Evolutionary conservation across 441 rosid species (phyloP), one percentile per base, ranked within the genome.

Genomic region (Pelargonium exstipulatum): DNA sequence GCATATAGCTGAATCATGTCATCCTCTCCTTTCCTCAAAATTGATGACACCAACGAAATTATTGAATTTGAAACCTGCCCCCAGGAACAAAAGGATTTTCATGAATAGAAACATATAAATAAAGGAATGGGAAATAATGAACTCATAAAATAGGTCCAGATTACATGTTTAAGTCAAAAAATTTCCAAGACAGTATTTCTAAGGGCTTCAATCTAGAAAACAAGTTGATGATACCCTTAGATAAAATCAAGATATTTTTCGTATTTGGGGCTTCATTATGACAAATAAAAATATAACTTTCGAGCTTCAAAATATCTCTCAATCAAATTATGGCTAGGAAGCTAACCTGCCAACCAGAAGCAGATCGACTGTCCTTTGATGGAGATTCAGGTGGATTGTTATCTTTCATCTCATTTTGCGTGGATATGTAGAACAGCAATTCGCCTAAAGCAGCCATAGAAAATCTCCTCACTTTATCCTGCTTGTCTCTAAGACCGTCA

Each of bases 381-480:
- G 96, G 96, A 74, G 93, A 88, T 77, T 94, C 96, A 29, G 74
- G 74, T 45, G 88, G 91, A 79, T 81, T 82, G 62, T 62, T 85
- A 58, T 90, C 96, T 77, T 75, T 87, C 61, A 18, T 76, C 29
- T 95, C 97, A 73, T 80, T 90, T 81, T 88, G 99, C 9, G 97
- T 90, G 77, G 99, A 91, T 72, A 95, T 85, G 76, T 95, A 95
- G 83, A 91, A 95, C 65, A 95, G 79, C 83, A 95, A 73, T 80
- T 95, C 99, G 58, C 99, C 99, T 77, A 95, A 79, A 81, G 99
- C 97, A 48, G 96, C 99, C 99, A 95, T 90, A 14, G 88, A 90
- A 75, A 91, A 91, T 77, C 97, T 83, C 80, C 99, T 87, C 65
- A 91, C 92, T 77, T 91, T 94, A 74, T 95, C 97, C 78, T 91